Base-by-base conservation (phyloP, 2,329 filamentous ascomycete species). In the Neofusicoccum sp. region DNA sequence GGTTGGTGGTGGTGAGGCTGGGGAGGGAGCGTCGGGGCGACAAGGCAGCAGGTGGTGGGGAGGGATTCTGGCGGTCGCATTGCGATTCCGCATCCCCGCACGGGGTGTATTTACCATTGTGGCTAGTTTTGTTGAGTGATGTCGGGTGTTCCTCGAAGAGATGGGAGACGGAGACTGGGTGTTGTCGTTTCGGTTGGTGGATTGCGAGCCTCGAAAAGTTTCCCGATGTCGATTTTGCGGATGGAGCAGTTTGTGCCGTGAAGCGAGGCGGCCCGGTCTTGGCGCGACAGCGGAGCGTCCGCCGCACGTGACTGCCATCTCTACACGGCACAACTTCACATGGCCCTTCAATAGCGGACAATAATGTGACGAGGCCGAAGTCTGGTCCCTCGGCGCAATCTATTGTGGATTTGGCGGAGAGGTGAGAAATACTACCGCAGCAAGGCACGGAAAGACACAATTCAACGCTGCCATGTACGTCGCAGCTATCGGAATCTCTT, bases 81-180 rank as follows among this genome's bases (percentile, higher is more conserved):
- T 33, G 38, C 26, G 33, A 40, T n/a, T 36, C 34, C 24, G 36
- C 3, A 5, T 20, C n/a, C 14, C n/a, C 28, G 16, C 36, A 28
- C 26, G 5, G 51, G 51, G 40, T 8, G 16, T 56, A 36, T 16
- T 56, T 75, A 78, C 75, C 75, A 78, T 78, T 70, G 70, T 78
- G 72, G 69, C 33, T 68, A 67, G 63, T 65, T 69, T 70, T 20
- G 34, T 16, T 48, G 41, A 26, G 45, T 57, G 62, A 69, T 74
- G 75, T 75, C 75, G 74, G 73, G 66, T 74, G 62, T 75, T 77
- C 75, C 75, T 78, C 73, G 75, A 78, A 78, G 75, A 77, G 58
- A 60, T 60, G 45, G 34, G 45, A 31, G 47, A 51, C 47, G 34
- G 58, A 53, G 45, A 53, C 20, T 41, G 47, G 48, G 54, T 36